Conservation (phyloP, 2,329 filamentous ascomycete species). For the Albophoma yamanashiensis region DNA sequence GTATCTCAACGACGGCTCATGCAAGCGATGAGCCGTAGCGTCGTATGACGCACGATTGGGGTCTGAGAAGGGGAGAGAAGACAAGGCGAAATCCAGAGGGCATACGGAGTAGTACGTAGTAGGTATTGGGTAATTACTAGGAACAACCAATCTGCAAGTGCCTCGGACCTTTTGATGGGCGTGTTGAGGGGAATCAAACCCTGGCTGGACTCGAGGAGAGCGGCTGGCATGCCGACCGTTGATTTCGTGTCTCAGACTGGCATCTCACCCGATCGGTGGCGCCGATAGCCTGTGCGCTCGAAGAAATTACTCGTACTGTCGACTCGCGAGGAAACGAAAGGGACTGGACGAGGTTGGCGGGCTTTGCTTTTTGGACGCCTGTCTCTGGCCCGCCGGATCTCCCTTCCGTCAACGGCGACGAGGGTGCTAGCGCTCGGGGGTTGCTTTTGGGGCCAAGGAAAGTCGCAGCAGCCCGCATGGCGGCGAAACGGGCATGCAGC, state of each 20-base stretch:
- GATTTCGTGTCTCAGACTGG: not conserved
- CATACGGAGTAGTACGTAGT: no score
- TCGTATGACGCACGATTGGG: no score
- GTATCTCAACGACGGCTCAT: not conserved
- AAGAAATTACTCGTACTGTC: not conserved
- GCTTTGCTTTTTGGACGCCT: not conserved
- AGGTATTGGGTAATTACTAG: not conserved
- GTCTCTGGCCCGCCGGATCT: not conserved
- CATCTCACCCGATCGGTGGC: not conserved
- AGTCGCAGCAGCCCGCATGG: not conserved
- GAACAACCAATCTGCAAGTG: not conserved
- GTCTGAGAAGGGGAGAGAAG: not conserved
- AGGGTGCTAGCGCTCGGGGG: not conserved
- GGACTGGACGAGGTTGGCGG: not conserved
- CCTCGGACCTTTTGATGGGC: not conserved
- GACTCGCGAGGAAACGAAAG: not conserved
- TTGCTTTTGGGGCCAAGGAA: not conserved
- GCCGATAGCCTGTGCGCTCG: not conserved
- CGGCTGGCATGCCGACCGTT: not conserved
- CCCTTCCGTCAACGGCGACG: not conserved
- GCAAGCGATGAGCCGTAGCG: not conserved
- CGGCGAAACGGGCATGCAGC: not conserved
- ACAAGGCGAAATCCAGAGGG: no score
- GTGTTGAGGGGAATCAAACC: not conserved
- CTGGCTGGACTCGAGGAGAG: not conserved